phyloP scores from a whole-genome alignment of 2,329 filamentous ascomycete species.

The Ambrosiella beaveri region DNA sequence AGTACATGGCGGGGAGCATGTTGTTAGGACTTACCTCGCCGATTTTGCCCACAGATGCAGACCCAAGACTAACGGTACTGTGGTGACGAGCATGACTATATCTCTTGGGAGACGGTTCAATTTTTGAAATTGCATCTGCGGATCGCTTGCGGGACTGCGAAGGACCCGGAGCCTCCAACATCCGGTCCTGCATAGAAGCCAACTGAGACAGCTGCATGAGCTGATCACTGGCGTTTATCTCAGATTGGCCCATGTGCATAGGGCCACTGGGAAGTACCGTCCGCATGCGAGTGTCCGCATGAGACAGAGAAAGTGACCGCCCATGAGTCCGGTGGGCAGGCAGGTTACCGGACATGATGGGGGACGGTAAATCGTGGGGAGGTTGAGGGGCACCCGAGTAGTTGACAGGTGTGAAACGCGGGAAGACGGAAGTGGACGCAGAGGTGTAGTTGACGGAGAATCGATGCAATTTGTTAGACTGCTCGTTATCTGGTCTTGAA shows the following conservation, averaged over 20 bases:
- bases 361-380: neutral
- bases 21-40: conserved; percentile 30
- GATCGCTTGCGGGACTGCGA: conserved; percentile 42
- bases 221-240: conserved; percentile 16
- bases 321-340: neutral
- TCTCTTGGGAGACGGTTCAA: conserved; percentile 14
- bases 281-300: conserved; percentile 12
- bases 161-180: conserved; percentile 20
- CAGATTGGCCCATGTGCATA: conserved; percentile 27
- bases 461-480: conserved; percentile 4
- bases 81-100: conserved; percentile 46
- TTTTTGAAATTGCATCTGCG: conserved; percentile 50
- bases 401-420: conserved; percentile 5
- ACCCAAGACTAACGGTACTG: conserved; percentile 42
- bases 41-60: conserved; percentile 46
- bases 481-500: neutral
- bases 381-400: neutral
- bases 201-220: conserved; percentile 34
- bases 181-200: conserved; percentile 29
- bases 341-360: neutral
- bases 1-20: neutral
- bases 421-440: neutral
- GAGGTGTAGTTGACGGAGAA: neutral
- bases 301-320: neutral
- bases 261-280: neutral